These are phyloP conservation scores for Paramecium tetraurelia DNA, from an alignment of 73 alveolate species.

Conservation along the genomic window DNA sequence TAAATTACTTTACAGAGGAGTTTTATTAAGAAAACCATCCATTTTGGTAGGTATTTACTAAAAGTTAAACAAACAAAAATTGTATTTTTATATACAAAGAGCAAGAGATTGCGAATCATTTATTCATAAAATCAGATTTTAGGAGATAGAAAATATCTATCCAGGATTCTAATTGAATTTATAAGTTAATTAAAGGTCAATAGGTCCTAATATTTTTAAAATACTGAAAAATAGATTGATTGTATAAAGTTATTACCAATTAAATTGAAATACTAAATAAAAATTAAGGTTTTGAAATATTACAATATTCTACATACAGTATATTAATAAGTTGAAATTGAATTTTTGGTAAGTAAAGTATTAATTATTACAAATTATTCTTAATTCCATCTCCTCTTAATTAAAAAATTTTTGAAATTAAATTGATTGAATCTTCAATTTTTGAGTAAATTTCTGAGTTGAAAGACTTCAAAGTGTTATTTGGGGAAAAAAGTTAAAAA, in stretches of 20 bases:
- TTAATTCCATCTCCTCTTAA: no score
- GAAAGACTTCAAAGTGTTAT: not conserved
- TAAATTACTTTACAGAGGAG: not conserved
- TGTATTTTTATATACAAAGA: not conserved
- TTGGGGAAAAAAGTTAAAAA: not conserved
- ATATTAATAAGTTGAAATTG: no score
- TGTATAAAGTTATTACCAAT: not conserved
- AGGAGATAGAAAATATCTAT: not conserved
- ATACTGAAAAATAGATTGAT: not conserved
- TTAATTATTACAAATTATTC: not conserved
- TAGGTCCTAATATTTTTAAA: not conserved
- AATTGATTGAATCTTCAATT: not conserved
- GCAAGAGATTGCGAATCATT: not conserved
- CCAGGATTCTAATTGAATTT: not conserved
- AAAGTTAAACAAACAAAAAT: not conserved
- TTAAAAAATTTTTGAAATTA: no score
- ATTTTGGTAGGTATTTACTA: not conserved
- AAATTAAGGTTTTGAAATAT: not conserved
- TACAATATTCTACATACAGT: no score
- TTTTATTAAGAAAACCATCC: not conserved
- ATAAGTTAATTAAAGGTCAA: not conserved
- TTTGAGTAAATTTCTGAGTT: no score
- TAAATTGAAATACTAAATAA: not conserved
- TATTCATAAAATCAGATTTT: not conserved
- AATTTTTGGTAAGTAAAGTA: not conserved